Evolutionary conservation across 2,329 filamentous ascomycete genomes (phyloP), one percentile per base, ranked within the genome.

Genomic region (Coleophoma eucalyptorum): DNA sequence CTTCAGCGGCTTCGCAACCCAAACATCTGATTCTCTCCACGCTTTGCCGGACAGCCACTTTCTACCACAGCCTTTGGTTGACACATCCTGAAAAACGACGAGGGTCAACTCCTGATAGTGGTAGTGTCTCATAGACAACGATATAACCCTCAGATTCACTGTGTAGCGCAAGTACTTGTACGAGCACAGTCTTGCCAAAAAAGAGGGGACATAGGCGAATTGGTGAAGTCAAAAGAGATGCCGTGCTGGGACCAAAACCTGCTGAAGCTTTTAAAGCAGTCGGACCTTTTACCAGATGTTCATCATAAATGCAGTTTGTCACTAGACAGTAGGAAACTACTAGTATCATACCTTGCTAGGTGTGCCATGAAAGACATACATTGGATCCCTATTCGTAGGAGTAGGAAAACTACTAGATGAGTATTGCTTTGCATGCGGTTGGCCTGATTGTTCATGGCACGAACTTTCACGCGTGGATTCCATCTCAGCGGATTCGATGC

Each of bases 221-320:
- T 43, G 50, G 54, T 46, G 48, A 52, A 61, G 56, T 44, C 18
- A 49, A 34, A 35, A 41, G 34, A 50, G 19, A 50, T 35, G 45
- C 42, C 48, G 44, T 46, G 49, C 41, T 43, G 58, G 59, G 62
- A 62, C 62, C 64, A 66, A 66, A 70, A 78, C 76, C 78, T 73
- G 75, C 65, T 65, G 67, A 62, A 65, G 58, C 52, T 44, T 55
- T 50, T 67, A 63, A 63, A 67, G 71, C 69, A 68, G 75, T 84
- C 79, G 72, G 80, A 80, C 80, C 80, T 83, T 84, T 84, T 84
- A 83, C 80, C 80, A 80, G 62, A 68, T 64, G 55, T 64, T 75
- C 78, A 83, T 83, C 80, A 79, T 74, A 51, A 68, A 64, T 60
- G 55, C 50, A 16, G 21, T 32, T 42, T 18, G 18, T 4, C n/a